Evolutionary conservation across 169 alveolate genomes (phyloP), one percentile per base, ranked within the genome.

Genomic region (Plasmodium gonderi): DNA sequence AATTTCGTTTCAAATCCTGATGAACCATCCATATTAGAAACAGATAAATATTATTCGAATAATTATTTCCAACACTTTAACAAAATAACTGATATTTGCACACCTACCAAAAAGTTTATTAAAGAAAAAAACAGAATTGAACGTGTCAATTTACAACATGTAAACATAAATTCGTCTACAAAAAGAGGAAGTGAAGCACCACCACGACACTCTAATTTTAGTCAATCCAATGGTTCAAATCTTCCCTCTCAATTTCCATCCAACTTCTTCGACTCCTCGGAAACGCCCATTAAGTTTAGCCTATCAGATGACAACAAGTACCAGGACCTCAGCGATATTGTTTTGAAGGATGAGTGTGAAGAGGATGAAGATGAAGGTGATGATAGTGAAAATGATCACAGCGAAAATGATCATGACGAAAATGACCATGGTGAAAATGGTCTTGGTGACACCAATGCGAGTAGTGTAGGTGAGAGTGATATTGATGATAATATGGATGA

Each of bases 51-150:
- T 17, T 83, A 83, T 38, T 38, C 83, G 29, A 83, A 83, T 72
- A 83, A 83, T 72, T 83, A 69, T 72, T 69, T 83, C 29, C 92
- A 83, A 69, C 79, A 83, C 17, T 83, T 83, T 83, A 83, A 83
- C 44, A 83, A 83, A 72, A 29, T 83, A 31, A 83, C 82, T 7
- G 92, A 83, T 60, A 83, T 83, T 9, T 83, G 92, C 23, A 83
- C 92, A 69, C 92, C 92, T 17, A 83, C 92, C 12, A 83, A 83
- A 42, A 45, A 79, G 6, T 83, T 69, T 33, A 83, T 83, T 49
- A 83, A 83, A 49, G 92, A 83, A 31, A 83, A 83, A 49, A 83
- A 83, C 64, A 74, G 45, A 26, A 83, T 83, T 14, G 92, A 83
- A 31, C 92, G 92, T 72, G 92, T 83, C 29, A 83, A 83, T 47